These are phyloP conservation scores for Hyaloperonospora arabidopsidis DNA, from an alignment of 352 stramenopile genomes.

Conservation along the genomic window DNA sequence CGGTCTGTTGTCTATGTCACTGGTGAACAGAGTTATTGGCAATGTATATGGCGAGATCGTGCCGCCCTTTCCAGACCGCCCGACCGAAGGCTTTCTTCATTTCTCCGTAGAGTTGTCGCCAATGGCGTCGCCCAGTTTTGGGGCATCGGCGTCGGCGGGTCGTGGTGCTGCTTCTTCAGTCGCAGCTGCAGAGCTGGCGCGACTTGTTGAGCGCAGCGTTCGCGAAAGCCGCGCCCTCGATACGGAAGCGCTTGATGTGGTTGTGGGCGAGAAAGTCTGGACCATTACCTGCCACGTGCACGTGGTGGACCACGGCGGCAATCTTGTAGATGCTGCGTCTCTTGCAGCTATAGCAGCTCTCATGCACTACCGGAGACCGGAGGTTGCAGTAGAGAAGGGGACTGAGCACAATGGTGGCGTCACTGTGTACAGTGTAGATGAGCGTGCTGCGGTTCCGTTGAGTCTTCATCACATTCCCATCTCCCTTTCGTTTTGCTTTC, in stretches of 20 bases:
- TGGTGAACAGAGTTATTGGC: slow-evolving; percentile 48
- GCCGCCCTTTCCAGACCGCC: slow-evolving; percentile 76
- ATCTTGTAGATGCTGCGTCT: slow-evolving; percentile 87
- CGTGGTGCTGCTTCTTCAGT: slow-evolving; percentile 44
- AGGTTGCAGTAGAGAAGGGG: slow-evolving; percentile 63
- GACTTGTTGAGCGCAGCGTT: slow-evolving; percentile 88
- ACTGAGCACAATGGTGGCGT: slow-evolving; percentile 17
- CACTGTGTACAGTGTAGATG: slow-evolving; percentile 77
- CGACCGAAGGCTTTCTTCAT: slow-evolving; percentile 81
- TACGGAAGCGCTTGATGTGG: slow-evolving; percentile 90
- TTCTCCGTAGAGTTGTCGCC: slow-evolving; percentile 80
- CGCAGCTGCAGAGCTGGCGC: slow-evolving; percentile 57
- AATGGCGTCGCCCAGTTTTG: slow-evolving; percentile 79
- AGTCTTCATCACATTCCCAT: slow-evolving; percentile 94
- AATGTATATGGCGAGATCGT: slow-evolving; percentile 83
- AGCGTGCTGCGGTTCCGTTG: slow-evolving; percentile 87
- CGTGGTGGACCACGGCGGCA: slow-evolving; percentile 89
- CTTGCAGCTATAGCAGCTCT: slow-evolving; percentile 91
- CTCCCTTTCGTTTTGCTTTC: slow-evolving; percentile 89
- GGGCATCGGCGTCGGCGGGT: slow-evolving; percentile 29
- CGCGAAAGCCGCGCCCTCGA: slow-evolving; percentile 89
- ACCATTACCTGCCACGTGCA: slow-evolving; percentile 87
- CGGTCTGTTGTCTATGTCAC: background rate
- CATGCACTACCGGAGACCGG: slow-evolving; percentile 88
- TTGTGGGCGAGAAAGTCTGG: slow-evolving; percentile 91